These are phyloP conservation scores for Setomelanomma holmii DNA, from an alignment of 2,329 filamentous ascomycete species.

Conservation along the genomic window DNA sequence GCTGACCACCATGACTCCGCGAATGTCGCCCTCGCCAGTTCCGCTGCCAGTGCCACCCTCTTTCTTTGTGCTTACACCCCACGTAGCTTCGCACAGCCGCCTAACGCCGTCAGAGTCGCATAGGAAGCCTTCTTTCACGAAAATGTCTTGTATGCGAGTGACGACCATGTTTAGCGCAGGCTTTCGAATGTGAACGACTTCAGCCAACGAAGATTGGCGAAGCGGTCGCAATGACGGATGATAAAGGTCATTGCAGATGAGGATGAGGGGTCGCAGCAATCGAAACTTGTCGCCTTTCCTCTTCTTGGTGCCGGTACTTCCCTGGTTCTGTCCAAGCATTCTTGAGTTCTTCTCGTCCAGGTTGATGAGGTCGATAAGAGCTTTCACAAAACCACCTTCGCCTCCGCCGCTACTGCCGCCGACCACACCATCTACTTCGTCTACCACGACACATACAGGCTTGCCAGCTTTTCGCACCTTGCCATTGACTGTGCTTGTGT, in stretches of 20 bases:
- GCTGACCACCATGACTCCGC: slow-evolving; percentile 83
- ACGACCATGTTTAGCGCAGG: slow-evolving; percentile 87
- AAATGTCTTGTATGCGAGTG: slow-evolving; percentile 79
- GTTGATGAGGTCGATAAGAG: slow-evolving; percentile 86
- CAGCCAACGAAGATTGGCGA: slow-evolving; percentile 82
- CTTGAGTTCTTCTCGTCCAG: slow-evolving; percentile 82
- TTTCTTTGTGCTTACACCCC: slow-evolving; percentile 77
- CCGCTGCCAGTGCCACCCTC: slow-evolving; percentile 66
- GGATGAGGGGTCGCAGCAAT: slow-evolving; percentile 83
- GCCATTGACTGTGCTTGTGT: slow-evolving; percentile 59
- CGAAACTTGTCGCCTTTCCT: slow-evolving; percentile 87
- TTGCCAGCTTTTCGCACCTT: slow-evolving; percentile 76
- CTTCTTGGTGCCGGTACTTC: slow-evolving; percentile 59
- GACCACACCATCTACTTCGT: slow-evolving; percentile 95
- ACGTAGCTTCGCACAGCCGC: slow-evolving; percentile 81
- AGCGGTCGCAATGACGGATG: slow-evolving; percentile 86
- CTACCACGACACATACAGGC: slow-evolving; percentile 91
- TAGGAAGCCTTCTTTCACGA: slow-evolving; percentile 85
- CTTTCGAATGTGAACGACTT: slow-evolving; percentile 90
- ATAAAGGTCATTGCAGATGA: slow-evolving; percentile 98
- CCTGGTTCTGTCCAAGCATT: slow-evolving; percentile 44
- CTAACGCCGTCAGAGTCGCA: slow-evolving; percentile 90
- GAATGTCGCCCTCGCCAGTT: slow-evolving; percentile 75
- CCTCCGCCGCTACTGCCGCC: slow-evolving; percentile 71
- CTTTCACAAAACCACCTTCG: slow-evolving; percentile 95